A percentile compares a stretch with the other conserved stretches of the same genome.
These are phyloP conservation scores for Alternaria brassicicola DNA, from an alignment of 2,329 filamentous ascomycete genomes.

Conservation along the genomic window DNA sequence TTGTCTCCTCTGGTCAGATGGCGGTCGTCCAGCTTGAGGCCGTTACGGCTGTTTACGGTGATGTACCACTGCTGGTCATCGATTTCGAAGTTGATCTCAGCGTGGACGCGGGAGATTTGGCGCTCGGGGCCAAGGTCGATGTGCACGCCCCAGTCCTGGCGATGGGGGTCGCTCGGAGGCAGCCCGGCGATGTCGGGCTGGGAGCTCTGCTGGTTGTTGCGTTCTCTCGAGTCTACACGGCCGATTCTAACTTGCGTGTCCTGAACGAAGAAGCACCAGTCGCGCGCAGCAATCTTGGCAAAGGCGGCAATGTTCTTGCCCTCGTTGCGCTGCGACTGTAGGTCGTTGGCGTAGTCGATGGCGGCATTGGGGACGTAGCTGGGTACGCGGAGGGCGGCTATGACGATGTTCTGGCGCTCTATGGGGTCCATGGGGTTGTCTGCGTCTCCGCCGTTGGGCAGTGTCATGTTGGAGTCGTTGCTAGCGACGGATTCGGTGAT, in stretches of 20 bases:
- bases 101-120: constrained; percentile 58
- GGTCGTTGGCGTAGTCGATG: constrained; percentile 61
- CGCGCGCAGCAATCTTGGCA: constrained; percentile 79
- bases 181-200: constrained; percentile 33
- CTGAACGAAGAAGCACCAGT: constrained; percentile 85
- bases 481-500: constrained; percentile 48
- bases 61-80: constrained; percentile 74
- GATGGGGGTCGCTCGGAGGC: constrained; percentile 30
- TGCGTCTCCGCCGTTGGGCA: constrained; percentile 42
- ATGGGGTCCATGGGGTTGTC: constrained; percentile 40
- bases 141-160: constrained; percentile 63
- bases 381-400: constrained; percentile 52
- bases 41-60: constrained; percentile 87
- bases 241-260: constrained; percentile 78
- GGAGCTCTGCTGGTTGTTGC: constrained; percentile 38
- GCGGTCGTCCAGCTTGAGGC: constrained; percentile 79
- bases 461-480: constrained; percentile 51
- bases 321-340: constrained; percentile 52
- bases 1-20: constrained; percentile 70
- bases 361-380: constrained; percentile 61
- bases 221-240: constrained; percentile 53
- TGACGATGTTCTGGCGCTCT: constrained; percentile 47
- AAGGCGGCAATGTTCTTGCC: constrained; percentile 65
- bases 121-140: constrained; percentile 74
- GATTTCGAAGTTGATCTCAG: constrained; percentile 56